Base-by-base conservation (phyloP, 2,329 filamentous ascomycete species). In the Xylariaceae sp. region DNA sequence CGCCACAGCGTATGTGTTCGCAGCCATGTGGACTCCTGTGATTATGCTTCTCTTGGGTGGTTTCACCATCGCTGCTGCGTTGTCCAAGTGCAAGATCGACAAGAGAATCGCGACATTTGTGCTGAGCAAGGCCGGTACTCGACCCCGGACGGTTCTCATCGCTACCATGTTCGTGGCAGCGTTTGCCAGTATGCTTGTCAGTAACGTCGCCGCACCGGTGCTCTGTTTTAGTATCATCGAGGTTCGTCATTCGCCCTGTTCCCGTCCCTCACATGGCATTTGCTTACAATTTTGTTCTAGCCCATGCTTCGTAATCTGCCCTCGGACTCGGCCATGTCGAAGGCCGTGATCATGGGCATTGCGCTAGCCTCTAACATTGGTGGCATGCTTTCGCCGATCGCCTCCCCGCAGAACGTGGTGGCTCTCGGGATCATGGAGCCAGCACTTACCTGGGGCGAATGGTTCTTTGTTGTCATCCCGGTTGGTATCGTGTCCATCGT, bases 101-200 rank as follows among this genome's bases (percentile, higher is more conserved):
- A 96, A 97, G 67, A 85, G 93, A 60, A 89, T 98, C 69, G 93
- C 93, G 2, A 96, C 91, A 1, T 89, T 97, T 56, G 87, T 98
- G 19, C 76, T 98, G 26, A 95, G 89, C 71, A 97, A 95, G 69
- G 93, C 93, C 8, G 93, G 93, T 6, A 96, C 93, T 3, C 85
- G 83, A 55, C 93, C 93, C 9, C 77, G 83, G 41, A 91, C 87
- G 2, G 93, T 98, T 3, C 74, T 98, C 4, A 67, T 98, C n/a
- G 93, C 91, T 40, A 96, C 91, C 68, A 98, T 98, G 93, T 90
- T 96, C 55, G 93, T 98, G 32, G 90, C 91, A 41, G 94, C 93
- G 59, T 94, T 98, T 63, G 85, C 94, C 8, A 96, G 89, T 55
- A 98, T 98, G 93, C 89, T 95, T 74, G 97, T 98, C 59, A 95